phyloP scores from a whole-genome alignment of 352 stramenopile species.

The Phytopythium montanum region DNA sequence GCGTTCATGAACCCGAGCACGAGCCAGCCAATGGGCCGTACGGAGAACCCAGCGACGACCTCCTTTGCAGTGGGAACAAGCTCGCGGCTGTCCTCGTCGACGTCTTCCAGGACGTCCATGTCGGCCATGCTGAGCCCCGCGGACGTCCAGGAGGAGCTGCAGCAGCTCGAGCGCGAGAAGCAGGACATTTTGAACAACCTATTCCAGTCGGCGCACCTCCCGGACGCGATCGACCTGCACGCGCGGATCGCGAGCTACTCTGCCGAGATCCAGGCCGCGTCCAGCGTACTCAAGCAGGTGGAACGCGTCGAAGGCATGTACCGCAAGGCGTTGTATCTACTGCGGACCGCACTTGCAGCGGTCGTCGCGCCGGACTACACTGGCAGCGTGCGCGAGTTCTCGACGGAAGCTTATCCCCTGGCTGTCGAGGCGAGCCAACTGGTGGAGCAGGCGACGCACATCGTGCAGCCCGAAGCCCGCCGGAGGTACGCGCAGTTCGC shows the following conservation, averaged over 20 bases:
- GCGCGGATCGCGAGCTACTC: conserved; percentile 66
- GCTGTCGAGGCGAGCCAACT: conserved; percentile 73
- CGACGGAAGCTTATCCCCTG: conserved; percentile 63
- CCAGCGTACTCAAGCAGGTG: conserved; percentile 74
- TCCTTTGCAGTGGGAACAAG: background rate
- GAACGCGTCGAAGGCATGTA: conserved; percentile 69
- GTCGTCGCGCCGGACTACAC: conserved; percentile 74
- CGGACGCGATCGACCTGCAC: conserved; percentile 68
- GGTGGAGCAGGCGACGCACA: conserved; percentile 62
- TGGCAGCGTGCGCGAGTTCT: conserved; percentile 71
- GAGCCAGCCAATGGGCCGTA: background rate
- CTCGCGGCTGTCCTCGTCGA: background rate
- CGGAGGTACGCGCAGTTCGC: conserved; percentile 71
- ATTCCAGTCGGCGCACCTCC: conserved; percentile 50
- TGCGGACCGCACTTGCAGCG: conserved; percentile 64
- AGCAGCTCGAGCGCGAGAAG: conserved; percentile 62
- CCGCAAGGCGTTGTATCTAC: conserved; percentile 65
- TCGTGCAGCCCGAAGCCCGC: conserved; percentile 72
- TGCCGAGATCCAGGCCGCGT: conserved; percentile 75
- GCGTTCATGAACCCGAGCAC: conserved; percentile 20
- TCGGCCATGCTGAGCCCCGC: conserved; percentile 15
- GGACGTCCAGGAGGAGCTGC: conserved; percentile 56
- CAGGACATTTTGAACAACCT: conserved; percentile 68
- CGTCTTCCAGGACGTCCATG: conserved; percentile 1
- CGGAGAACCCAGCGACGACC: background rate